Base-by-base conservation (phyloP, 331 rosid genomes). In the Phaseolus coccineus region DNA sequence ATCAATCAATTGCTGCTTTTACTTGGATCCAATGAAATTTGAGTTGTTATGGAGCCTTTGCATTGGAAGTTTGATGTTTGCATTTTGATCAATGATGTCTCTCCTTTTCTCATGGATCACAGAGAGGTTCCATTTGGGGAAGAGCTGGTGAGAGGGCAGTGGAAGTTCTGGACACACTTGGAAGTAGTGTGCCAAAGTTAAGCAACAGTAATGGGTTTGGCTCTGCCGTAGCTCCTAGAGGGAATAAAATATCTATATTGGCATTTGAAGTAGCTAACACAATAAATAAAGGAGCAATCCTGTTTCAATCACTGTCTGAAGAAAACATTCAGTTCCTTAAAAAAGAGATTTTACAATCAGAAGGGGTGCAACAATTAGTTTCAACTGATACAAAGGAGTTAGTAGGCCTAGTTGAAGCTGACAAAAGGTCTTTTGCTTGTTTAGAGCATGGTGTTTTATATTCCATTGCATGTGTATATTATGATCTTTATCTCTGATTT, bases 201-300 rank as follows among this genome's bases (percentile, higher is more conserved):
- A 87, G 77, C 63, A 55, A 78, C 76, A 64, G 82, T 28, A 73
- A 81, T 14, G 92, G 88, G 1, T 89, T 87, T 84, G 73, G 30
- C 44, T 35, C 87, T 63, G 84, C 85, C 70, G 67, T 69, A 62
- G 84, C 84, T 76, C 80, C 90, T 13, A 86, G 84, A 73, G 87
- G 90, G 66, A 79, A 72, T 71, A 91, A 73, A 51, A 89, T 91
- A 62, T 89, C 91, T 44, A 93, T 96, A 50, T 67, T 96, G 73
- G 91, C 97, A 16, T 96, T 93, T 86, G 99, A 96, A 88, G 95
- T 96, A 42, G 99, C 99, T 10, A 96, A 91, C 13, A 93, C 98
- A 40, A 87, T 96, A 68, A 83, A 82, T 81, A 96, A 84, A 84
- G 96, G 94, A n/a, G 88, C 83, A 63, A 86, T 77, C 59, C 69